phyloP scores from a whole-genome alignment of 352 stramenopile genomes.

The Pythium utonaiense region DNA sequence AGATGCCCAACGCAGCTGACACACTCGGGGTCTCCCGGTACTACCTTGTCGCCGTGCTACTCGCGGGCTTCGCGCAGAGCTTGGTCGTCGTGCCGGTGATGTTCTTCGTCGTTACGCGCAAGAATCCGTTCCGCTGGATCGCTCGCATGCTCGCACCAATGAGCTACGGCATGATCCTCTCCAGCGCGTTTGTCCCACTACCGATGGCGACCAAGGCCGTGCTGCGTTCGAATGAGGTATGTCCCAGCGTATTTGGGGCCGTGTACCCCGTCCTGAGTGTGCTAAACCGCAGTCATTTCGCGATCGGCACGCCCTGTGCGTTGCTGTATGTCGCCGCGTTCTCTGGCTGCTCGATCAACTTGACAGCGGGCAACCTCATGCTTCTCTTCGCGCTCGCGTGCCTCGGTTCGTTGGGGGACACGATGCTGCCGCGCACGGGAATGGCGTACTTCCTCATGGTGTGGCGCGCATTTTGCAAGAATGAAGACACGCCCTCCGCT shows the following conservation, averaged over 20 bases:
- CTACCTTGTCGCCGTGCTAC: constrained; percentile 33
- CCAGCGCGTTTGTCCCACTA: constrained; percentile 46
- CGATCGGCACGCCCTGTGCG: constrained; percentile 35
- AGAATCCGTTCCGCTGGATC: constrained; percentile 55
- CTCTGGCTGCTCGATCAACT: constrained; percentile 38
- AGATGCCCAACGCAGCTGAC: constrained; percentile 28
- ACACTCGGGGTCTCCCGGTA: constrained; percentile 38
- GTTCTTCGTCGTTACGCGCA: constrained; percentile 46
- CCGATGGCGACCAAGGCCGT: constrained; percentile 55
- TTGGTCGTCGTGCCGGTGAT: constrained; percentile 43
- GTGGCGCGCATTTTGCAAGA: constrained; percentile 47
- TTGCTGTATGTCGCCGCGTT: constrained; percentile 51
- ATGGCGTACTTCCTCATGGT: constrained; percentile 60
- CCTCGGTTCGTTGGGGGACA: constrained; percentile 47
- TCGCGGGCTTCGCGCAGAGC: constrained; percentile 32
- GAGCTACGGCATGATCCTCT: constrained; percentile 45
- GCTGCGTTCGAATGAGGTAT: constrained; percentile 43
- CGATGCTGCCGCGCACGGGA: constrained; percentile 31
- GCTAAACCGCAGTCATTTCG: constrained; percentile 48
- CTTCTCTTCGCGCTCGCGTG: constrained; percentile 46
- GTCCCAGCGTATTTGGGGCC: constrained; percentile 45
- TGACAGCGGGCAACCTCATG: constrained; percentile 30
- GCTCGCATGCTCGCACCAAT: constrained; percentile 37
- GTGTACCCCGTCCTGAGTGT: constrained; percentile 57
- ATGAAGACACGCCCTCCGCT: constrained; percentile 39